Evolutionary conservation across 495 filamentous ascomycete genomes (phyloP), one percentile per base, ranked within the genome.

Genomic region (Neurospora sp.): DNA sequence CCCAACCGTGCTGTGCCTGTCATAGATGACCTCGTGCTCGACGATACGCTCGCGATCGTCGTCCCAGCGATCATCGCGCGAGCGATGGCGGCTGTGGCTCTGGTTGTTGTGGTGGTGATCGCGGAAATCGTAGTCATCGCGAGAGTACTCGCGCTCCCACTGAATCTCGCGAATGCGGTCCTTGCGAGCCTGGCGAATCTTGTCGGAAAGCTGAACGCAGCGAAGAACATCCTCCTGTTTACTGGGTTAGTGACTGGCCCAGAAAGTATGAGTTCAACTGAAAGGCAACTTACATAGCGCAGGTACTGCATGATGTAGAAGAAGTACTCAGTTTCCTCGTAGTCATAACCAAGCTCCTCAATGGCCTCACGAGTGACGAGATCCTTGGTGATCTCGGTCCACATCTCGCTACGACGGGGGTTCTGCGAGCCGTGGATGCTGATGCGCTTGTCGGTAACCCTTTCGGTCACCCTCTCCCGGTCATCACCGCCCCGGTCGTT

Each of bases 311-410:
- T 94, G 42, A 99, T 88, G 78, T 98, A 98, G 81, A 92, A 98
- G 81, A 92, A 97, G 69, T 83, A 88, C 69, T 93, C 91, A 3
- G 93, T 96, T 84, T 98, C 95, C 78, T 98, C 94, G 77, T 89
- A 98, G 75, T 93, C 92, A 81, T 96, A 98, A 0, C 93, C 94
- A 72, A 89, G 79, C 70, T 90, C 83, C 73, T 97, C 90, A 75
- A 99, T 93, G 0, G 96, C 96, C 78, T 98, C 95, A 71, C 89
- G 88, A 45, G 91, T 87, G 14, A 99, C 93, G 68, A 99, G 81
- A 75, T 97, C 94, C 83, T 97, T 98, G 9, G 94, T 97, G 76
- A 99, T 94, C 79, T 98, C 96, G 0, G 96, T 99, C 96, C 96
- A 98, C 81, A 97, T 91, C 72, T 92, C 88, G 68, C 89, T 90